Conservation (phyloP, 176 grass and related monocot genomes). For the Alopecurus myosuroides region DNA sequence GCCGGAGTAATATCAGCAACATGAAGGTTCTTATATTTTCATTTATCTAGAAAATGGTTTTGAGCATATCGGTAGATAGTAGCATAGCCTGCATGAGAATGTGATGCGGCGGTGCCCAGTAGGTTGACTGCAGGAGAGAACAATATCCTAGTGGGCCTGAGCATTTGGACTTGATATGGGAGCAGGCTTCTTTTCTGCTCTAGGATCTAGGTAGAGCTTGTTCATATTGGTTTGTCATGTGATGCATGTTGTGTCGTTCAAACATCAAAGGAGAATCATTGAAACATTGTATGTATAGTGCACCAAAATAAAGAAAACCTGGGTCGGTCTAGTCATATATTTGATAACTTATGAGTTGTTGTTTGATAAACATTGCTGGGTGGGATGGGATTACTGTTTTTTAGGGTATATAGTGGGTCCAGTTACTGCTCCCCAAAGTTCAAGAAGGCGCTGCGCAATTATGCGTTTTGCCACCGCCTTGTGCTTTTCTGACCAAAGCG, state of each 20-base stretch:
- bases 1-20: neutral
- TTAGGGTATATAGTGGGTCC: neutral
- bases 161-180: neutral
- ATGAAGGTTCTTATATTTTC: neutral
- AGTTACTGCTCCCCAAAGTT: neutral
- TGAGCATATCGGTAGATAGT: neutral
- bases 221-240: neutral
- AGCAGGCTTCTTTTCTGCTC: neutral
- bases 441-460: no score
- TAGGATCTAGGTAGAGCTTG: neutral
- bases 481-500: no score
- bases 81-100: neutral
- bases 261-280: neutral
- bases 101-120: neutral
- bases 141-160: neutral
- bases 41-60: neutral
- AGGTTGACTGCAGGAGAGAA: neutral
- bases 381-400: neutral
- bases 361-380: constrained; percentile 1
- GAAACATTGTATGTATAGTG: neutral
- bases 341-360: neutral
- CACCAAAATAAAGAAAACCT: neutral
- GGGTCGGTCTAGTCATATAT: neutral
- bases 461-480: no score
- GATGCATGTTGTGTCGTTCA: neutral